phyloP scores from a whole-genome alignment of 1,139 yeast species.

The Yamadazyma diospyri region DNA sequence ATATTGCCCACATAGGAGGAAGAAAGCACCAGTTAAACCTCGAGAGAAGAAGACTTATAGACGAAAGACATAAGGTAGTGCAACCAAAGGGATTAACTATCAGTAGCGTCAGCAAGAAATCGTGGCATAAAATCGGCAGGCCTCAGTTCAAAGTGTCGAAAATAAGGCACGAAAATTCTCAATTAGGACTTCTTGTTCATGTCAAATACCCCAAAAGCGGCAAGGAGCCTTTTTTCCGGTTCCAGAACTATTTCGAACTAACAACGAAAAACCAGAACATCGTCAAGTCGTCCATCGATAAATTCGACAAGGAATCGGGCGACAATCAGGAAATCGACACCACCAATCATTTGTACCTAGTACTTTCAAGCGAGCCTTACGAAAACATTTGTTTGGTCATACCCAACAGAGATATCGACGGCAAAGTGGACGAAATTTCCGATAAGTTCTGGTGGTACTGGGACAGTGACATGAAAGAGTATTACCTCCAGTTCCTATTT shows the following conservation, averaged over 20 bases:
- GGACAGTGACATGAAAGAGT: conserved; percentile 67
- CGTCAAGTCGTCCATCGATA: conserved; percentile 22
- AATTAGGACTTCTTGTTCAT: conserved; percentile 60
- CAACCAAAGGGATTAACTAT: conserved; percentile 21
- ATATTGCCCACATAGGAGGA: conserved; percentile 77
- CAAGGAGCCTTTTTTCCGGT: conserved; percentile 58
- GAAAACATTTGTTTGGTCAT: conserved; percentile 71
- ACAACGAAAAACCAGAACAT: conserved; percentile 37
- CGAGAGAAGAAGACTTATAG: conserved; percentile 51
- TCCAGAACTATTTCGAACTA: conserved; percentile 76
- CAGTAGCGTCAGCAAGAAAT: conserved; percentile 39
- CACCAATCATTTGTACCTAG: conserved; percentile 54
- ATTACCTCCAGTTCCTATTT: conserved; percentile 65
- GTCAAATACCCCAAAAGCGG: conserved; percentile 52
- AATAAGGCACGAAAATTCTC: conserved; percentile 56
- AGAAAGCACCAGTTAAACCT: conserved; percentile 69
- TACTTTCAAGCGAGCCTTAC: conserved; percentile 83
- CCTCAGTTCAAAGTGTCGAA: conserved; percentile 70
- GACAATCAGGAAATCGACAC: neutral
- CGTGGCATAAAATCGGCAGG: conserved; percentile 61
- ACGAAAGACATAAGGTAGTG: conserved; percentile 26
- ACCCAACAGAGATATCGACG: conserved; percentile 55
- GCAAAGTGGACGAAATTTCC: conserved; percentile 30
- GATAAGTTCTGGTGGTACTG: conserved; percentile 65
- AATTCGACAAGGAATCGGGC: conserved; percentile 4